Evolutionary conservation across 2,329 filamentous ascomycete species (phyloP).

Genomic region (Epichloe uncinata): DNA sequence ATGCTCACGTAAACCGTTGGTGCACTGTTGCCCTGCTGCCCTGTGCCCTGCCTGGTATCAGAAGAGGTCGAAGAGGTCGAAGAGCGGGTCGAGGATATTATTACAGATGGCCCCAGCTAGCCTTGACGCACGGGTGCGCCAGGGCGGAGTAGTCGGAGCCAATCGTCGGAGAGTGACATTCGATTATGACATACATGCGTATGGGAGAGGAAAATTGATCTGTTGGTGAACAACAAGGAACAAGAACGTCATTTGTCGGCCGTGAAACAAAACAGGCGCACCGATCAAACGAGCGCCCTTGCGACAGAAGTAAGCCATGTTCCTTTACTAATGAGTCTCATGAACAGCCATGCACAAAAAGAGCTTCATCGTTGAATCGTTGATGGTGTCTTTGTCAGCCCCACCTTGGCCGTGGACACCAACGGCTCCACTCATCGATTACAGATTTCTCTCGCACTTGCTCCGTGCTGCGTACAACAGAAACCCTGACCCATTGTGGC

Average conservation of each 20-base stretch:
- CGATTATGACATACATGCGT: not conserved
- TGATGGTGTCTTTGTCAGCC: too few relatives aligned
- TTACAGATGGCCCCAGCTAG: not conserved
- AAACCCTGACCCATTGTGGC: not conserved
- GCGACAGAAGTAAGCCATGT: not conserved
- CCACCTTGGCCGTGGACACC: too few relatives aligned
- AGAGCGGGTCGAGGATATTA: not conserved
- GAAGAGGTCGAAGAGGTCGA: not conserved
- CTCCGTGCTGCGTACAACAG: not conserved
- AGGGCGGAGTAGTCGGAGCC: not conserved
- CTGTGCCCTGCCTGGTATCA: too few relatives aligned
- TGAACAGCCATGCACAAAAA: not conserved
- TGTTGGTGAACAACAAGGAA: too few relatives aligned
- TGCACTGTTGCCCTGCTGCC: too few relatives aligned
- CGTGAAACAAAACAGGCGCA: too few relatives aligned
- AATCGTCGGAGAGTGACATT: not conserved
- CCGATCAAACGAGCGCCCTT: not conserved
- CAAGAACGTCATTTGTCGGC: too few relatives aligned
- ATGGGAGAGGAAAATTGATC: too few relatives aligned
- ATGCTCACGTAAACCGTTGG: too few relatives aligned
- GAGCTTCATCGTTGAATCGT: too few relatives aligned
- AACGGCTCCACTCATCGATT: too few relatives aligned
- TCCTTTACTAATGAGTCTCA: not conserved
- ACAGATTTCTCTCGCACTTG: too few relatives aligned
- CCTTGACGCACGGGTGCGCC: not conserved